Percentiles rank a stretch among this genome's conserved stretches.
phyloP scores from a whole-genome alignment of 192 early-diverging fungal species.

The Coemansia sp. region DNA sequence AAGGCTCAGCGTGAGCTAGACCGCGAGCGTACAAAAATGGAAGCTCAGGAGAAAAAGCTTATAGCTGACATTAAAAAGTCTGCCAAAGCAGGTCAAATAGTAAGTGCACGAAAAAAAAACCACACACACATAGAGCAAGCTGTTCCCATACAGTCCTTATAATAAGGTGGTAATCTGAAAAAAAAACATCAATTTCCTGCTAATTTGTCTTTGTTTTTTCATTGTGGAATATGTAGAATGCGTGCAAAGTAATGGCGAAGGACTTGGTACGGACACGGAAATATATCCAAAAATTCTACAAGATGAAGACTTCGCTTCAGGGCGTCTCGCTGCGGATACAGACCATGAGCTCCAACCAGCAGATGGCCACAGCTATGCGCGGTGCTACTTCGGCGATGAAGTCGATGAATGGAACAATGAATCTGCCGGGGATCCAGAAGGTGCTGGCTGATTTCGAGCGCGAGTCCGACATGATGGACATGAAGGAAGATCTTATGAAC shows the following conservation, averaged over 20 bases:
- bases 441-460: slow-evolving; percentile 98
- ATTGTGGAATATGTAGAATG: slow-evolving; percentile 27
- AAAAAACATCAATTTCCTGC: not conserved
- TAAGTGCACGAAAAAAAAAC: slow-evolving; percentile 32
- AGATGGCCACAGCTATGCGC: slow-evolving; percentile 93
- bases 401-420: slow-evolving; percentile 93
- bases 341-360: slow-evolving; percentile 91
- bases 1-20: slow-evolving; percentile 92
- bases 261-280: slow-evolving; percentile 93
- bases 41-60: slow-evolving; percentile 94
- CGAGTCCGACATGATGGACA: slow-evolving; percentile 95
- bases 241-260: slow-evolving; percentile 97
- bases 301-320: slow-evolving; percentile 94
- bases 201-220: slow-evolving; percentile 16
- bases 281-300: slow-evolving; percentile 94
- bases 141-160: too few species aligned
- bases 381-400: slow-evolving; percentile 96
- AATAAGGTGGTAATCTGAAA: not conserved
- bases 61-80: slow-evolving; percentile 90
- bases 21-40: slow-evolving; percentile 85
- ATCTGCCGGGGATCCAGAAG: slow-evolving; percentile 89
- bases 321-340: slow-evolving; percentile 76
- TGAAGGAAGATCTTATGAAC: slow-evolving; percentile 99
- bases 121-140: too few species aligned
- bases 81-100: slow-evolving; percentile 91